A percentile compares a stretch with the other conserved stretches of the same genome.
Evolutionary conservation across 495 filamentous ascomycete species (phyloP).

Genomic region (Penicillium bialowiezense): DNA sequence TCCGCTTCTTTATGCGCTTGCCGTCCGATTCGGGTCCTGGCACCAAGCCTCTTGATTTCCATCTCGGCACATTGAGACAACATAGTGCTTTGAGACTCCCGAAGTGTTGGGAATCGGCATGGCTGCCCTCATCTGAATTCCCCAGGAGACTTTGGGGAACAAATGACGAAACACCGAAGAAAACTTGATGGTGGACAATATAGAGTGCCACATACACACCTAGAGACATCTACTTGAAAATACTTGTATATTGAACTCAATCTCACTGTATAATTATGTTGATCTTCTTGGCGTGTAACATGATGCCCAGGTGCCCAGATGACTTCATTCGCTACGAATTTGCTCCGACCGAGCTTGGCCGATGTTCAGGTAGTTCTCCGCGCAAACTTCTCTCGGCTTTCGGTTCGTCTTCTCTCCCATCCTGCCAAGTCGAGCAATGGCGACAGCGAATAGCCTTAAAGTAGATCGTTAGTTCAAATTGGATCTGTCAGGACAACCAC

Average conservation of each 20-base stretch:
- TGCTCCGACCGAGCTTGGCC: background rate
- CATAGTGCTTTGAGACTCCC: slow-evolving; percentile 18
- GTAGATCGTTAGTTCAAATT: background rate
- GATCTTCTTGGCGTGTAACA: too few species aligned
- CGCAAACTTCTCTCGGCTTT: background rate
- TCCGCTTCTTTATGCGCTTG: slow-evolving; percentile 77
- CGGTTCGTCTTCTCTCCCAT: slow-evolving; percentile 62
- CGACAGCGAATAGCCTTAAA: slow-evolving; percentile 59
- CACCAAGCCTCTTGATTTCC: slow-evolving; percentile 31
- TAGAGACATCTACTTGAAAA: background rate
- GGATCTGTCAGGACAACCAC: slow-evolving; percentile 11
- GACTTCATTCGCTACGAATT: background rate
- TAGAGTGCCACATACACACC: background rate
- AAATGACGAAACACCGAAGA: too few species aligned
- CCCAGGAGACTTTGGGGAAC: too few species aligned
- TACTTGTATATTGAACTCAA: slow-evolving; percentile 1
- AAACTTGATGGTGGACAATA: slow-evolving; percentile 3
- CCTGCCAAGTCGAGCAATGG: slow-evolving; percentile 75
- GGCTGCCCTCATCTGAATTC: slow-evolving; percentile 25
- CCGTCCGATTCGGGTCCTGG: slow-evolving; percentile 53
- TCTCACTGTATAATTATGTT: too few species aligned
- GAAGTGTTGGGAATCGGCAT: slow-evolving; percentile 26
- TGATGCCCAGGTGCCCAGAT: background rate
- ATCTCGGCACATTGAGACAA: slow-evolving; percentile 27
- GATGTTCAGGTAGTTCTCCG: background rate